phyloP scores from a whole-genome alignment of 2,329 filamentous ascomycete genomes.

The Cladosporium sp. region DNA sequence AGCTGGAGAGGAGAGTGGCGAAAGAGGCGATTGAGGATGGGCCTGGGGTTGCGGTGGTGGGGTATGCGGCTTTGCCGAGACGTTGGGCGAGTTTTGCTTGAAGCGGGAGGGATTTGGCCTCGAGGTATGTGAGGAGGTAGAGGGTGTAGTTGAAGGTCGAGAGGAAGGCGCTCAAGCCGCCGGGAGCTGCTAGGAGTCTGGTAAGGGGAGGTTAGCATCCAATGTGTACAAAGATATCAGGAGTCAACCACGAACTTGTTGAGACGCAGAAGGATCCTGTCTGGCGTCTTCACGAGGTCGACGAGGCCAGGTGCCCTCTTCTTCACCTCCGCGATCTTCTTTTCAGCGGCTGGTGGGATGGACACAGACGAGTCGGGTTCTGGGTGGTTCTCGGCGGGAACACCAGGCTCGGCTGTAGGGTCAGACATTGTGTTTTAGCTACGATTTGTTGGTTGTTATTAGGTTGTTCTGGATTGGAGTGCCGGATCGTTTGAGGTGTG shows the following conservation, averaged over 20 bases:
- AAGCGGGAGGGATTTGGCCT: conserved; percentile 41
- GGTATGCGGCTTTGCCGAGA: conserved; percentile 33
- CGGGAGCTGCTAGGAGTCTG: conserved; percentile 46
- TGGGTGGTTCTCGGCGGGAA: conserved; percentile 36
- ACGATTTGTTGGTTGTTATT: background rate
- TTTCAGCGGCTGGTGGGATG: conserved; percentile 34
- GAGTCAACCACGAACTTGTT: conserved; percentile 42
- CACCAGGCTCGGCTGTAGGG: conserved; percentile 38
- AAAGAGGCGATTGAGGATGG: conserved; percentile 37
- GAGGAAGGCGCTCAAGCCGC: conserved; percentile 47
- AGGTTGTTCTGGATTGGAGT: background rate
- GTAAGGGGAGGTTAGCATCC: conserved; percentile 20
- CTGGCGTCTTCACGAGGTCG: conserved; percentile 37
- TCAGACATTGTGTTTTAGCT: conserved; percentile 37
- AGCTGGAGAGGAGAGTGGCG: conserved; percentile 43
- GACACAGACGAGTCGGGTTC: conserved; percentile 14
- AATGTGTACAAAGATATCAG: background rate
- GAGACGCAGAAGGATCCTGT: conserved; percentile 43
- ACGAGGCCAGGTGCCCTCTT: conserved; percentile 31
- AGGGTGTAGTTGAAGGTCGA: conserved; percentile 50
- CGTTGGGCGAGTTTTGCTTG: conserved; percentile 38
- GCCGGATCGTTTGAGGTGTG: background rate
- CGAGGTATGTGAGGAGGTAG: conserved; percentile 47
- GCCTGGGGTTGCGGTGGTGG: conserved; percentile 26
- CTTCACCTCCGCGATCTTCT: conserved; percentile 33